Base-by-base conservation (phyloP, 2,329 filamentous ascomycete species). In the Harringtonia aguacate region DNA sequence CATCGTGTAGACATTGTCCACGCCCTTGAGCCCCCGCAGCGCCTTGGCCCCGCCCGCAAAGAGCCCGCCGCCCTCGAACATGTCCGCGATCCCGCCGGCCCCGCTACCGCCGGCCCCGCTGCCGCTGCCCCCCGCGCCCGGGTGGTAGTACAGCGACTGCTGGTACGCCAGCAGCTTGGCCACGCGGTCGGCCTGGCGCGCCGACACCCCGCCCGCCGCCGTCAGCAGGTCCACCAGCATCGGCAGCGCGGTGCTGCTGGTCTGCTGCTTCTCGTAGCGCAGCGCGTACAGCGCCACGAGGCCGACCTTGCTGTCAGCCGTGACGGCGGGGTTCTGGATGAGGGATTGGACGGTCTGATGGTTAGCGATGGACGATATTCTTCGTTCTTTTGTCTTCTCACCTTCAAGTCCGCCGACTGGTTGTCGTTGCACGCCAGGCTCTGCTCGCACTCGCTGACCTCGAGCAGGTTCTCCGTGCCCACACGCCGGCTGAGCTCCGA, bases 1-100 rank as follows among this genome's bases (percentile, higher is more conserved):
- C 61, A 98, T 94, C 0, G 92, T 98, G 61, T 98, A 98, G 24
- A 98, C 92, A 55, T 98, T 98, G 61, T 98, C 94, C 1, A 98
- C 92, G 2, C 92, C 92, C 58, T 97, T 95, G 14, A 98, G 72
- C 0, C 92, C 92, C 57, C 94, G 95, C 62, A 98, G 88, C 6
- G 89, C 80, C 56, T 83, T 86, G 33, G 87, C 76, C 2, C 30
- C 48, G 18, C 50, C 50, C 13, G 86, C 86, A 1, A 98, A 95
- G 51, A 98, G 90, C 5, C 87, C 90, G 0, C 83, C 78, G 0
- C 86, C 84, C 56, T 97, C 89, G 55, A 98, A 97, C 8, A 97
- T 78, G 52, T 97, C 90, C 0, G 87, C 81, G 46, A 95, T 87
- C 6, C 86, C 87, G 10, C 83, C 78, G 3, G 78, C 76, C n/a